Base-by-base conservation (phyloP, 768 basidiomycete genomes). In the Mycena sanguinolenta region DNA sequence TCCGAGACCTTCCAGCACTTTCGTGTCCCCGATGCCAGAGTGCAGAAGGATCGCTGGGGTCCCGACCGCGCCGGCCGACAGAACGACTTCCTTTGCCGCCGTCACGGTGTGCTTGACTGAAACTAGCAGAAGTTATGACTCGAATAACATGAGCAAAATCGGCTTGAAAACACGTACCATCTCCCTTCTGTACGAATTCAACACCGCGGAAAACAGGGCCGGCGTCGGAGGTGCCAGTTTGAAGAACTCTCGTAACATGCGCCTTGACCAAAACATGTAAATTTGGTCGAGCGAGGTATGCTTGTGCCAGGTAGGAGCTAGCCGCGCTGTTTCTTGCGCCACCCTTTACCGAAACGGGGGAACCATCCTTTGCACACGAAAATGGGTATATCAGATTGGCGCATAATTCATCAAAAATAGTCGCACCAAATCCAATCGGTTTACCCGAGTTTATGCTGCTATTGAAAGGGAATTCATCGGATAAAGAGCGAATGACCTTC, bases 251-350 rank as follows among this genome's bases (percentile, higher is more conserved):
- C 27, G 74, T 67, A 16, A 71, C 72, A 8, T 34, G 46, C 1
- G 74, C 64, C 38, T 42, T 17, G 4, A 42, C 4, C 13, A 61
- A 16, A 32, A 83, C 75, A 46, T 80, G 67, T 14, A 82, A 72
- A 61, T 83, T 83, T 8, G 73, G 59, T 4, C 82, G 76, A 5
- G 63, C 69, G 12, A 74, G 57, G 39, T 73, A 78, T 21, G 79
- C 68, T 1, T 76, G 73, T 1, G 75, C 76, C 23, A 82, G 69
- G 61, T 82, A 82, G 36, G 80, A 73, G 8, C 78, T 77, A 13
- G 80, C 80, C 23, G 42, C 16, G 42, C 42, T 44, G 42, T 19
- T 44, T 19, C 42, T 44, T 19, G 13, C 42, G 16, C 42, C 42
- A 19, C 21, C 17, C 17, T 44, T 44, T 14, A 44, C 17, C 13